These are phyloP conservation scores for Coccinonectria pachysandricola DNA, from an alignment of 2,329 filamentous ascomycete species.

Conservation along the genomic window DNA sequence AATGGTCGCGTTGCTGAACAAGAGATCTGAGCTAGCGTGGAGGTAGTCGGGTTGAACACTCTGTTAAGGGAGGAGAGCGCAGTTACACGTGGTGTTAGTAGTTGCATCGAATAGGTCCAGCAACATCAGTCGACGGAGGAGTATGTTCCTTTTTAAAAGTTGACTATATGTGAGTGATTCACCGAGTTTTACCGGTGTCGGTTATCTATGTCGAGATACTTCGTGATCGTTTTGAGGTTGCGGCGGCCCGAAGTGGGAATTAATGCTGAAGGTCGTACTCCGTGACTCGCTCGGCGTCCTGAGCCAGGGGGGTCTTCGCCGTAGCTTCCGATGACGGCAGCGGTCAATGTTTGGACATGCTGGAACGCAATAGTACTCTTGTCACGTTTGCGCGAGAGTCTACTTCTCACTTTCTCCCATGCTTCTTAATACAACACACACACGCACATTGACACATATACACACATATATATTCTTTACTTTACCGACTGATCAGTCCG, in stretches of 20 bases:
- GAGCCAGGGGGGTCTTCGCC: no score
- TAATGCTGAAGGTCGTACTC: no score
- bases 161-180: no score
- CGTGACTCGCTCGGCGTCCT: conserved; percentile 16
- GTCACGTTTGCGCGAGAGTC: no score
- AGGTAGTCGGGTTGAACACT: conserved; percentile 5
- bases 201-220: no score
- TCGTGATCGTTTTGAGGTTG: conserved; percentile 3
- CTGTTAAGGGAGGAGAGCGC: conserved; percentile 9
- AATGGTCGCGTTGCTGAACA: conserved; percentile 5
- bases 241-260: background rate
- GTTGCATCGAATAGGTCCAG: conserved; percentile 12
- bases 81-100: conserved; percentile 14
- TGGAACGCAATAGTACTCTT: no score
- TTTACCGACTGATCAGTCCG: background rate
- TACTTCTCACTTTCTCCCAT: no score
- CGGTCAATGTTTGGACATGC: no score
- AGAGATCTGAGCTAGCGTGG: conserved; percentile 7
- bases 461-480: background rate
- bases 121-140: conserved; percentile 4
- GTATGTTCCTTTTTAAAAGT: no score
- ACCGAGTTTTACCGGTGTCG: no score
- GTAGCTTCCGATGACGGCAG: no score
- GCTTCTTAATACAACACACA: no score
- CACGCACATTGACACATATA: conserved; percentile 1